Conservation (phyloP, 345 rosid species). For the Dipteronia dyeriana region DNA sequence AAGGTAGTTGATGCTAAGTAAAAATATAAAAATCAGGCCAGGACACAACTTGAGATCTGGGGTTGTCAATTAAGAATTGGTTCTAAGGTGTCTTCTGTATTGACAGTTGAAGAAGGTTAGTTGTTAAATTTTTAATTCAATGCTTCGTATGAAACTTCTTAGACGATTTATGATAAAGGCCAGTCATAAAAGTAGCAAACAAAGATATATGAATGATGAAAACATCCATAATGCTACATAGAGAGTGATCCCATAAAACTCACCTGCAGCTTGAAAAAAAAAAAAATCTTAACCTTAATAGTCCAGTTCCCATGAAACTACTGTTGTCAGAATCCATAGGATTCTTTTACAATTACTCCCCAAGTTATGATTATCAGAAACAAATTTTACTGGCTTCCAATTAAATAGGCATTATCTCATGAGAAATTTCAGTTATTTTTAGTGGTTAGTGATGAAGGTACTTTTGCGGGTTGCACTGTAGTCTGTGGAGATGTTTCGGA, state of each 20-base stretch:
- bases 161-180: not conserved
- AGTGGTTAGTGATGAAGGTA: not conserved
- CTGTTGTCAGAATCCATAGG: not conserved
- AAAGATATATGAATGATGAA: not conserved
- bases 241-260: not conserved
- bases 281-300: not conserved
- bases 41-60: conserved; percentile 52
- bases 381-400: too few relatives aligned
- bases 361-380: too few relatives aligned
- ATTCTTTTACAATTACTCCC: not conserved
- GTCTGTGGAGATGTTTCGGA: conserved; percentile 45
- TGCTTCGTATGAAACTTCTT: not conserved
- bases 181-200: not conserved
- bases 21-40: conserved; percentile 41
- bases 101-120: conserved; percentile 46
- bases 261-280: not conserved
- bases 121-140: not conserved
- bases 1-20: not conserved
- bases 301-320: not conserved
- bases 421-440: too few relatives aligned
- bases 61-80: conserved; percentile 70
- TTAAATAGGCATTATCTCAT: too few relatives aligned
- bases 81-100: conserved; percentile 53
- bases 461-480: conserved; percentile 51
- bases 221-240: too few relatives aligned